These are phyloP conservation scores for Aphanomyces invadans DNA, from an alignment of 352 stramenopile genomes.

Conservation along the genomic window DNA sequence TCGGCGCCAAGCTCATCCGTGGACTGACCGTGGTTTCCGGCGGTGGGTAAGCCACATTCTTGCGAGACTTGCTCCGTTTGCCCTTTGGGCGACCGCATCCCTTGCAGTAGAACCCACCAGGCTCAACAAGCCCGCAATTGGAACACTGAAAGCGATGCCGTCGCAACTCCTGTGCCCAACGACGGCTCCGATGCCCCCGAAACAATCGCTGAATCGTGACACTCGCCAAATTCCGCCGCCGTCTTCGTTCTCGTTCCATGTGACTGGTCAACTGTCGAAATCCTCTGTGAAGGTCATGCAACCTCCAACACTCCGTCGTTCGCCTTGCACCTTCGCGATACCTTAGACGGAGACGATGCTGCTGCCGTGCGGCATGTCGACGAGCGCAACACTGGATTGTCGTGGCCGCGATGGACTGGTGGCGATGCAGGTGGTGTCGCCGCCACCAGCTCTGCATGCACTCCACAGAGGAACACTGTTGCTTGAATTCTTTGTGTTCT, in stretches of 20 bases:
- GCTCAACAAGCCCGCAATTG: slow-evolving; percentile 54
- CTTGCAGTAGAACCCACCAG: slow-evolving; percentile 55
- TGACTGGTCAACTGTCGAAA: not conserved
- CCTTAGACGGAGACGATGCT: not conserved
- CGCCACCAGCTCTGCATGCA: not conserved
- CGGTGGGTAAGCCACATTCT: not conserved
- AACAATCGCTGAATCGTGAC: slow-evolving; percentile 3
- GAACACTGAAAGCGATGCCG: slow-evolving; percentile 36
- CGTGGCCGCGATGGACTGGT: not conserved
- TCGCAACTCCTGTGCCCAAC: not conserved
- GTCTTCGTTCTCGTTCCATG: not conserved
- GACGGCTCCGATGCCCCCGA: not conserved
- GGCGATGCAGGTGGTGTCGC: not conserved
- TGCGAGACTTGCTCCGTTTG: not conserved
- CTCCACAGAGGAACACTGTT: not conserved
- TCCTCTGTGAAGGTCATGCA: not conserved
- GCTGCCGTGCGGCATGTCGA: not conserved
- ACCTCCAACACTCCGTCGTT: not conserved
- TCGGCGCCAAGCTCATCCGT: not conserved
- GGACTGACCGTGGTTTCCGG: not conserved
- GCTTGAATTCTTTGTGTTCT: not conserved
- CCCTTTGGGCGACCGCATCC: slow-evolving; percentile 37
- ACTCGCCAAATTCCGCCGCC: not conserved
- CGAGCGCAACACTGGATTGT: not conserved
- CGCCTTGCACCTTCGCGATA: not conserved